Base-by-base conservation (phyloP, 192 early-diverging fungal genomes). In the Entomortierella parvispora region DNA sequence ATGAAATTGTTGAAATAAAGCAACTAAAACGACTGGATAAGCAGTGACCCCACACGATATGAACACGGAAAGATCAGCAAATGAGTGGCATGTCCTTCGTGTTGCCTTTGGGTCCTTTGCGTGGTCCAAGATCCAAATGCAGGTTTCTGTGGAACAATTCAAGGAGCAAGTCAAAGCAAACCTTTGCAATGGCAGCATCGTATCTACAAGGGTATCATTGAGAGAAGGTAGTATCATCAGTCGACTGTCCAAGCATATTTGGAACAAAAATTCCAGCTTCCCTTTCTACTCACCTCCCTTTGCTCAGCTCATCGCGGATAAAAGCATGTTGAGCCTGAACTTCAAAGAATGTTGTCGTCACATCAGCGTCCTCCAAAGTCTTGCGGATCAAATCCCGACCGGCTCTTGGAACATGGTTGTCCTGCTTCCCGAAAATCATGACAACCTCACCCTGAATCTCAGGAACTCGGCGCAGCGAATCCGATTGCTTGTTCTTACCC, bases 241-340 rank as follows among this genome's bases (percentile, higher is more conserved):
- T 3, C 1, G 33, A 43, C 22, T 9, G 23, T 26, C 1, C 3
- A 58, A 44, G 10, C n/a, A 22, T 25, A 17, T 58, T 11, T 25
- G 22, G 14, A 18, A 5, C 22, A 11, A 25, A 7, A 10, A 2
- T n/a, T 28, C 15, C 2, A 12, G 1, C n/a, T 22, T 23, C 54
- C 18, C n/a, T 3, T 29, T 40, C 29, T 20, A 6, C 28, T 46
- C 28, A 65, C 62, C 90, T 67, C 23, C 87, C 88, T 59, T 91
- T 91, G 63, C 69, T 78, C 37, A 86, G 54, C 56, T 90, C 87
- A 68, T 91, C 90, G 15, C 90, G 79, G 51, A 91, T 88, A 61
- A 89, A 91, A 20, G 90, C 90, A 64, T 91, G 90, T 63, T 89
- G 88, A 22, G 83, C 86, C 47, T 86, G 86, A 42, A 86, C 71